A percentile compares a stretch with the other conserved stretches of the same genome.
Conservation (phyloP, 2,329 filamentous ascomycete species). For the Aspergillus neotritici region DNA sequence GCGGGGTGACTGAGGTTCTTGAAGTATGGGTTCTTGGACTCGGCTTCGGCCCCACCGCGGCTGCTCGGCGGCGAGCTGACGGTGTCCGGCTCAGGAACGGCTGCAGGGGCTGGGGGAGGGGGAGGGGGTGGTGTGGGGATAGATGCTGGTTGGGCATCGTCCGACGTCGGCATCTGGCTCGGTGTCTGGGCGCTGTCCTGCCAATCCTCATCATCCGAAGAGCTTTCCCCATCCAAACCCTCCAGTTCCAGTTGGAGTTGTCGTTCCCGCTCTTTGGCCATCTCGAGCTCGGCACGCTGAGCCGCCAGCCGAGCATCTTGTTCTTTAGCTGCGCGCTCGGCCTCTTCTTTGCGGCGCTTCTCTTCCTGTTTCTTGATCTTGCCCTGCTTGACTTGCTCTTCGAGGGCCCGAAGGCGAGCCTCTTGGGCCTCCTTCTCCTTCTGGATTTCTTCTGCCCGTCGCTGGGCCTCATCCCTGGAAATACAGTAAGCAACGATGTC, state of each 20-base stretch:
- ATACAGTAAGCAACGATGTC: constrained; percentile 9
- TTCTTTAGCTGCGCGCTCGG: constrained; percentile 77
- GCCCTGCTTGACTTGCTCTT: constrained; percentile 87
- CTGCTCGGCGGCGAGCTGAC: constrained; percentile 45
- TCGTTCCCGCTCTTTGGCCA: constrained; percentile 80
- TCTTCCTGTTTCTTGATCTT: constrained; percentile 97
- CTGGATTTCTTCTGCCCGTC: constrained; percentile 73
- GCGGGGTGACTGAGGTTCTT: constrained; percentile 72
- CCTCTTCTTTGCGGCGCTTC: constrained; percentile 85
- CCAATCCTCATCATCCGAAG: constrained; percentile 69
- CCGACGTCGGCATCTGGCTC: constrained; percentile 48
- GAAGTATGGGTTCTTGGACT: constrained; percentile 94
- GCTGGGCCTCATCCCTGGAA: constrained; percentile 63
- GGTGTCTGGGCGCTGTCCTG: constrained; percentile 55
- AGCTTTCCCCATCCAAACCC: constrained; percentile 67
- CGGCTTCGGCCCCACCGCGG: constrained; percentile 55
- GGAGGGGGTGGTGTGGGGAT: constrained; percentile 22
- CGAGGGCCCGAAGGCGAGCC: constrained; percentile 77
- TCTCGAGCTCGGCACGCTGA: constrained; percentile 86
- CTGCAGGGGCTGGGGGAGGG: constrained; percentile 20
- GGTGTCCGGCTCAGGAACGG: constrained; percentile 44
- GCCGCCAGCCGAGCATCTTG: constrained; percentile 79
- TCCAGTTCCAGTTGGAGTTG: constrained; percentile 86
- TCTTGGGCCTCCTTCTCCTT: constrained; percentile 75
- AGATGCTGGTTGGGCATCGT: constrained; percentile 6